Evolutionary conservation across 2,329 filamentous ascomycete species (phyloP), one percentile per base, ranked within the genome.

Genomic region (Sporothrix sp.): DNA sequence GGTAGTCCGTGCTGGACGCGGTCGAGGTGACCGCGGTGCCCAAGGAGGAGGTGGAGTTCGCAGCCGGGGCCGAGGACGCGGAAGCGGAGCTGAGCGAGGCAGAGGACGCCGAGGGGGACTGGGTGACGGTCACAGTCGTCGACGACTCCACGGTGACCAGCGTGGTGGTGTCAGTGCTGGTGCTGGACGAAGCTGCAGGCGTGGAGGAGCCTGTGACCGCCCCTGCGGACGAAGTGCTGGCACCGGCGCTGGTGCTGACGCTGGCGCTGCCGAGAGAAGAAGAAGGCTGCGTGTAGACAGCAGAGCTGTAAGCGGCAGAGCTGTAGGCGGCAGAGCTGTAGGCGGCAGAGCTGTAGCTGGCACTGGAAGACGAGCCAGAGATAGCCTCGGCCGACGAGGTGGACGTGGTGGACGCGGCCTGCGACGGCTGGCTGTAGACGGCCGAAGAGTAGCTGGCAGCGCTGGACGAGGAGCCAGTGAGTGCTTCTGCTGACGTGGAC

Each of bases 61-160:
- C 21, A n/a, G 28, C 44, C 23, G 30, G 20, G 2, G 14, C 16
- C 6, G 44, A 35, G 5, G 32, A 6, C 4, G 28, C 14, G 27
- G 28, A 14, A 16, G 28, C 13, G 7, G 43, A n/a, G 14, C 10
- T 13, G 11, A 45, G 18, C 7, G 18, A 38, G 6, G 21, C 39
- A 21, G 32, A 28, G 16, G 42, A 45, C 14, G 46, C 11, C 36
- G 20, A 14, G n/a, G 30, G 33, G 2, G 37, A 48, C 25, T 38
- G 20, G 13, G 50, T 48, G 7, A 48, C 9, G 13, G 37, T 43
- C 4, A 44, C 33, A 3, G 38, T 52, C 37, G 14, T 35, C 13
- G 50, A 52, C n/a, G 44, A 48, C 38, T 52, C 50, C n/a, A 52
- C 44, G 10, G 46, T 46, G 35, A 50, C 23, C 2, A 21, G 25